These are phyloP conservation scores for Porphyra umbilicalis DNA, from an alignment of 31 red algal genomes.

Conservation along the genomic window DNA sequence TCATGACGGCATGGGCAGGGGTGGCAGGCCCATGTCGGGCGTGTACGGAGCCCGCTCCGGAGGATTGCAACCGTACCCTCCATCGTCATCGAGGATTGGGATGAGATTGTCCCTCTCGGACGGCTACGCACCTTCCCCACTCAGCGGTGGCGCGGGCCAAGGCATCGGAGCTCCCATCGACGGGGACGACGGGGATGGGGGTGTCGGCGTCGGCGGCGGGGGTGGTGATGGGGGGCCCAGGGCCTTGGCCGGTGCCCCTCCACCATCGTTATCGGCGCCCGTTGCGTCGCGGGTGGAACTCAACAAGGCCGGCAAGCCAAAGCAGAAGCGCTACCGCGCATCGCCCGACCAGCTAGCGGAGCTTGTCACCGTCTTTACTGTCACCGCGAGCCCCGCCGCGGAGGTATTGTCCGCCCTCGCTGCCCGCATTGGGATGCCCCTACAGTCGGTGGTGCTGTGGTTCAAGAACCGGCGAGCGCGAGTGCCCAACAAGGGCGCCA, in stretches of 20 bases:
- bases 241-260: background rate
- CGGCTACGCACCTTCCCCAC: background rate
- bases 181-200: background rate
- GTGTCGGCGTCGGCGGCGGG: background rate
- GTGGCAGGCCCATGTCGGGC: background rate
- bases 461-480: constrained; percentile 87
- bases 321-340: constrained; percentile 66
- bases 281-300: background rate
- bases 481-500: constrained; percentile 17
- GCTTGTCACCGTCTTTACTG: constrained; percentile 50
- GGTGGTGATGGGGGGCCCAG: background rate
- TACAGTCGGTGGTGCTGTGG: constrained; percentile 63
- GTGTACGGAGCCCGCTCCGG: background rate
- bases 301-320: constrained; percentile 23
- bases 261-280: too few species aligned
- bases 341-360: constrained; percentile 61
- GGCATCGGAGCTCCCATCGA: background rate
- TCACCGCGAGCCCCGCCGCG: constrained; percentile 46
- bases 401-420: constrained; percentile 46
- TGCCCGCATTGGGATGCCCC: constrained; percentile 44
- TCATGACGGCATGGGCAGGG: background rate
- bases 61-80: background rate
- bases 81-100: background rate
- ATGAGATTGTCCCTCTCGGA: background rate
- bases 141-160: background rate